A percentile compares a stretch with the other conserved stretches of the same genome.
Evolutionary conservation across 1,284 basidiomycete species (phyloP).

Genomic region (Ceratobasidium sp.): DNA sequence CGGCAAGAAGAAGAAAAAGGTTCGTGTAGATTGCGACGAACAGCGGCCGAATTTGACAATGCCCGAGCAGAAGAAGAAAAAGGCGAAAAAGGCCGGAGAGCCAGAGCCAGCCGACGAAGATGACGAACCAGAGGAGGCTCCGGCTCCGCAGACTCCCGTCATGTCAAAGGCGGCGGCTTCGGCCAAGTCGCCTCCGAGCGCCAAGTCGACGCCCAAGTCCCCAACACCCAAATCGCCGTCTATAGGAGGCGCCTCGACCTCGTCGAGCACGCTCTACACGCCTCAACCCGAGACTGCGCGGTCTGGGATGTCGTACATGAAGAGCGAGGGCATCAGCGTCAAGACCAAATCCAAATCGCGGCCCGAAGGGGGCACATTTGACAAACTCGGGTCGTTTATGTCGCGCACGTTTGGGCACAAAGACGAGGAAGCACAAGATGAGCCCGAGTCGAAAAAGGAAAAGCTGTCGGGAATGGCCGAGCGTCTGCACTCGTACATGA

Average conservation of each 20-base stretch:
- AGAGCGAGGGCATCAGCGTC: conserved; percentile 21
- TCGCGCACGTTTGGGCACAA: conserved; percentile 27
- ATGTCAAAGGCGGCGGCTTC: conserved; percentile 1
- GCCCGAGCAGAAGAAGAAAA: conserved; percentile 43
- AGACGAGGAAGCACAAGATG: conserved; percentile 24
- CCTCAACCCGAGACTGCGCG: conserved; percentile 44
- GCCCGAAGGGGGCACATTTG: conserved; percentile 28
- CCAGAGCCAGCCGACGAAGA: conserved; percentile 24
- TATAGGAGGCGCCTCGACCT: conserved; percentile 23
- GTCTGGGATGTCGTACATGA: conserved; percentile 45
- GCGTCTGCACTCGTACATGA: conserved; percentile 39
- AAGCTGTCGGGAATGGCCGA: conserved; percentile 29
- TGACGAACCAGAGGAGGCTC: conserved; percentile 23
- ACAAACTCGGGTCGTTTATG: conserved; percentile 36
- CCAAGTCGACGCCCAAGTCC: conserved; percentile 7
- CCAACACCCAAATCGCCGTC: conserved; percentile 4
- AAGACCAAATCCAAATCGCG: conserved; percentile 44
- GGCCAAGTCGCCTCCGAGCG: conserved; percentile 10
- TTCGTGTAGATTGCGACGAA: not conserved
- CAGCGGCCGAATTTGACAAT: not conserved
- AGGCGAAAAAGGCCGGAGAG: conserved; percentile 44
- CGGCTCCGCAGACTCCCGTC: conserved; percentile 16
- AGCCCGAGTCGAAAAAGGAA: conserved; percentile 17
- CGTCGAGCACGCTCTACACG: conserved; percentile 39
- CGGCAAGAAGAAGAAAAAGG: conserved; percentile 42